Base-by-base conservation (phyloP, 768 basidiomycete genomes). In the Lentinula aciculospora region DNA sequence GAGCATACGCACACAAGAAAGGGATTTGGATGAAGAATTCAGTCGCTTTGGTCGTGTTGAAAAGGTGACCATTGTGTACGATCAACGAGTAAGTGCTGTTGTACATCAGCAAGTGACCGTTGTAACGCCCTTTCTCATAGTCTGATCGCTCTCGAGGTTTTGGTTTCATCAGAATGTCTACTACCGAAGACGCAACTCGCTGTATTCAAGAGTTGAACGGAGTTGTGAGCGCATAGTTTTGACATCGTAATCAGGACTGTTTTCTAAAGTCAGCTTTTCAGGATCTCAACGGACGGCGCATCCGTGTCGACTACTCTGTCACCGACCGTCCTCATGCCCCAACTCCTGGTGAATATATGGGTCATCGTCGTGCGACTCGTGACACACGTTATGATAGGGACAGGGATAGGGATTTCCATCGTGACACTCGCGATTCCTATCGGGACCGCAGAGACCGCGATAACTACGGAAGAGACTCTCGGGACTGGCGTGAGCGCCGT, bases 291-390 rank as follows among this genome's bases (percentile, higher is more conserved):
- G 96, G 94, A 25, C 91, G 96, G 60, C 85, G 90, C 56, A 95
- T 99, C 64, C 92, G 96, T 57, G 97, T 99, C 34, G 96, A 98
- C 68, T 99, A 90, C 69, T 97, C 94, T 0, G 90, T 96, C 49
- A 99, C 96, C 9, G 86, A 89, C 61, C 84, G 92, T 46, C 92
- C 96, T 25, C 96, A 99, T 72, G 87, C 90, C 13, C 93, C 97
- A 8, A 99, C 96, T 9, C 96, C 96, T 3, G 96, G 96, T 60
- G 92, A 97, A 74, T 99, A 98, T 71, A 96, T 96, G 92, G 94
- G 96, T 12, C 89, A 92, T 63, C 84, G 90, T 49, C 88, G 89
- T 55, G 72, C 81, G 15, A 67, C 67, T 31, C 67, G 76, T 45
- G 72, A 74, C 56, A 65, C 66, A 48, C 63, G 73, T 44, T 72